A percentile compares a stretch with the other conserved stretches of the same genome.
Conservation (phyloP, 768 basidiomycete genomes). For the Calocera cornea region DNA sequence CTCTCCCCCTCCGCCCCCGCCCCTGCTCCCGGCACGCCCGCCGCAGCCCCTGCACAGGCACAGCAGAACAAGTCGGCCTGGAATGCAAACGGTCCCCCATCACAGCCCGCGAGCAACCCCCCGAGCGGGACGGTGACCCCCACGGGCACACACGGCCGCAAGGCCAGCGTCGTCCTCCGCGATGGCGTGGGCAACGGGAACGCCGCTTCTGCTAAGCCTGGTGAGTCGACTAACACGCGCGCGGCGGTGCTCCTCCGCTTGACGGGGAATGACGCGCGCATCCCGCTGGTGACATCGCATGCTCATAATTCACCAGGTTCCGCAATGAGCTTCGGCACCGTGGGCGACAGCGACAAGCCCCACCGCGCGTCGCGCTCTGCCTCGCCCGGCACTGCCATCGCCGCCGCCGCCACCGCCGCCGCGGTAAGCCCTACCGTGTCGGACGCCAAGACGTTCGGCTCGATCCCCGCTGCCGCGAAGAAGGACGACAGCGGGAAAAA, state of each 20-base stretch:
- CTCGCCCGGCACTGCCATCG: constrained; percentile 42
- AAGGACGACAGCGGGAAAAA: constrained; percentile 9
- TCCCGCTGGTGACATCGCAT: no score
- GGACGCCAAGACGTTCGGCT: constrained; percentile 69
- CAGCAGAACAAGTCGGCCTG: constrained; percentile 60
- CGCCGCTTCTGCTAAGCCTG: constrained; percentile 47
- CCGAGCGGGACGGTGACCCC: constrained; percentile 35
- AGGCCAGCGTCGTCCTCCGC: neutral
- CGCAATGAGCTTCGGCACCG: constrained; percentile 76
- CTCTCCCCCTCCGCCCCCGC: constrained; percentile 71
- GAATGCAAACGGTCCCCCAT: constrained; percentile 48
- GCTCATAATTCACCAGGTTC: constrained; percentile 33
- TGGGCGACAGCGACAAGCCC: constrained; percentile 62
- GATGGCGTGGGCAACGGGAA: neutral
- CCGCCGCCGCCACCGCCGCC: no score
- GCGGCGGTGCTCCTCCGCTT: no score
- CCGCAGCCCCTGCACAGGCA: constrained; percentile 52
- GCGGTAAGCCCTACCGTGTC: no score
- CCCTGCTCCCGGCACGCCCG: constrained; percentile 34
- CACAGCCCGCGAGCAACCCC: constrained; percentile 65
- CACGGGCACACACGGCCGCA: neutral
- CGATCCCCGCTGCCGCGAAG: constrained; percentile 39
- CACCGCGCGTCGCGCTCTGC: constrained; percentile 65
- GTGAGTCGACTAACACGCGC: constrained; percentile 26
- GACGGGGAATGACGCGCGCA: no score